Evolutionary conservation across 106 monocot species (phyloP).

Genomic region (Chionographis japonica): DNA sequence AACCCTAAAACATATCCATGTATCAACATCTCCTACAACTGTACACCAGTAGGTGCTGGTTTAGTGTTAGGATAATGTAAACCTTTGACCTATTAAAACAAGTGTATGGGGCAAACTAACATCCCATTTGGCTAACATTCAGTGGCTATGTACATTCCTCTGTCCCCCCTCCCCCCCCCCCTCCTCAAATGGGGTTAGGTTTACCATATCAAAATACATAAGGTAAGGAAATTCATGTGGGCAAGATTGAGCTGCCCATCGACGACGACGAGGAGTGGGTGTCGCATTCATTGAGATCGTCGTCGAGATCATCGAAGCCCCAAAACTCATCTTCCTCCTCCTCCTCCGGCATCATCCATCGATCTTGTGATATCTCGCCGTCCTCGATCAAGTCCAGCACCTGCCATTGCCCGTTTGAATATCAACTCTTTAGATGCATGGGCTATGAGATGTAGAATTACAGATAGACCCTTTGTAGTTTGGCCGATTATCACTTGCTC

Average conservation of each 20-base stretch:
- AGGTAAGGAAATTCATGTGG: background rate
- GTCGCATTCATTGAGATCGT: slow-evolving; percentile 10
- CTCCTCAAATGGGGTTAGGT: slow-evolving; percentile 4
- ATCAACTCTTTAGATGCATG: background rate
- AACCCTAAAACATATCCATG: too few species aligned
- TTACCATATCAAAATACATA: background rate
- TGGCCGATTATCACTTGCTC: too few species aligned
- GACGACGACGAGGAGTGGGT: slow-evolving; percentile 33
- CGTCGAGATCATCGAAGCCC: slow-evolving; percentile 52
- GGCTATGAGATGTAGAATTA: too few species aligned
- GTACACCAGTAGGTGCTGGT: too few species aligned
- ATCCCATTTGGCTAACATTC: background rate
- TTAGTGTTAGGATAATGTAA: too few species aligned
- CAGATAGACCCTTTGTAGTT: too few species aligned
- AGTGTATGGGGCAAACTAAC: too few species aligned
- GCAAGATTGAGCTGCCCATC: background rate
- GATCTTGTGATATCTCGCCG: slow-evolving; percentile 33
- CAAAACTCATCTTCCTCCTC: slow-evolving; percentile 48
- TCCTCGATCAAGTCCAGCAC: slow-evolving; percentile 49
- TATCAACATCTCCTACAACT: too few species aligned
- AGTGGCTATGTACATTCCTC: slow-evolving; percentile 10
- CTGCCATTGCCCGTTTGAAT: slow-evolving; percentile 23
- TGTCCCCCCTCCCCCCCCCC: background rate
- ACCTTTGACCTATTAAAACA: too few species aligned
- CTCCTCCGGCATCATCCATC: slow-evolving; percentile 51